Percentiles rank a stretch among this genome's conserved stretches.
phyloP scores from a whole-genome alignment of 495 filamentous ascomycete genomes.

The Podospora bellae-mahoneyi region DNA sequence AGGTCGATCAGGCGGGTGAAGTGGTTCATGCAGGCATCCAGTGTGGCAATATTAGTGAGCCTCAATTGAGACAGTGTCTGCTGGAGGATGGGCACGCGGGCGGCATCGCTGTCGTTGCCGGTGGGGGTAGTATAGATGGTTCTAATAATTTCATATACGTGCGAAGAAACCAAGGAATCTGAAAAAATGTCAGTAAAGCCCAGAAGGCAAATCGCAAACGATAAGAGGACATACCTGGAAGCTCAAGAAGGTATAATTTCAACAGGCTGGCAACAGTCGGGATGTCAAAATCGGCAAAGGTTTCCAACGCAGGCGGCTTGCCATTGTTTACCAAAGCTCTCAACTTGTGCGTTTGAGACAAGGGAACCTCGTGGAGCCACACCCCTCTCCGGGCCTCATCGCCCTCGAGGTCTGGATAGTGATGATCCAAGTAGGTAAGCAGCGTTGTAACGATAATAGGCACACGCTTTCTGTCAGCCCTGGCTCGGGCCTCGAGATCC shows the following conservation, averaged over 20 bases:
- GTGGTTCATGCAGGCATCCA: conserved; percentile 97
- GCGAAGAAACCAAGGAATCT: conserved; percentile 96
- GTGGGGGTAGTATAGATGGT: conserved; percentile 89
- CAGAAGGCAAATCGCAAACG: not conserved
- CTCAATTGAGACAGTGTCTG: conserved; percentile 92
- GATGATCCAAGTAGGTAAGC: conserved; percentile 89
- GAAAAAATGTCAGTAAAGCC: conserved; percentile 21
- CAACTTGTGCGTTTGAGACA: conserved; percentile 80
- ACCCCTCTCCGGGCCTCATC: conserved; percentile 90
- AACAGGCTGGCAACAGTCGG: conserved; percentile 89
- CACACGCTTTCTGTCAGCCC: conserved; percentile 92
- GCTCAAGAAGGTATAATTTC: conserved; percentile 93
- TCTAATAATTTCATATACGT: conserved; percentile 98
- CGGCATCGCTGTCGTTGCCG: conserved; percentile 60
- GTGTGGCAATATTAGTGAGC: conserved; percentile 94
- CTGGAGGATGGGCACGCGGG: conserved; percentile 87
- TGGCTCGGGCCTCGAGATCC: conserved; percentile 88
- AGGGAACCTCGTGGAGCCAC: conserved; percentile 89
- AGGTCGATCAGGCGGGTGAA: conserved; percentile 96
- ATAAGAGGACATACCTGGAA: conserved; percentile 65
- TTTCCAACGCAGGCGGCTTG: conserved; percentile 71
- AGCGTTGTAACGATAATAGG: conserved; percentile 89
- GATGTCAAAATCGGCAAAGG: conserved; percentile 82
- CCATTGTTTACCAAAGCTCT: conserved; percentile 82
- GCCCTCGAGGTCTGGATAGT: conserved; percentile 96